phyloP scores from a whole-genome alignment of 1,284 basidiomycete species.

The Bjerkandera adusta region DNA sequence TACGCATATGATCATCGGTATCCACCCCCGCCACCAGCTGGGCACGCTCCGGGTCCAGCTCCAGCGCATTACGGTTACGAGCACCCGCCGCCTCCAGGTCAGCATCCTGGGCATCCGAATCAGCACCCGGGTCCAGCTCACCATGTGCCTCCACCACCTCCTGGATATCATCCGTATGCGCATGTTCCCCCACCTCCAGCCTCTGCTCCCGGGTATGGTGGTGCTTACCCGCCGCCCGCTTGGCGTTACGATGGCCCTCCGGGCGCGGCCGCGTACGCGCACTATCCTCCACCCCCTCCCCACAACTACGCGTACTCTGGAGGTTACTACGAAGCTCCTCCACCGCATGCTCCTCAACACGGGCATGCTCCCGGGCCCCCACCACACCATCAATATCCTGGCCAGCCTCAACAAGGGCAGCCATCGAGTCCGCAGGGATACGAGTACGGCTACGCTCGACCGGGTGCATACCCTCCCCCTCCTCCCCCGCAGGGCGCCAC shows the following conservation, averaged over 20 bases:
- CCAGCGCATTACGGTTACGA: constrained; percentile 22
- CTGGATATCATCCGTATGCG: background rate
- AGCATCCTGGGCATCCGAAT: constrained; percentile 17
- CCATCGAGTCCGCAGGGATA: constrained; percentile 3
- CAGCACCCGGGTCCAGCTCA: constrained; percentile 25
- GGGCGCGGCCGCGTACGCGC: no score
- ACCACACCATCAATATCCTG: background rate
- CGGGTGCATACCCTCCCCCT: background rate
- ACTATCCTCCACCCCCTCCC: constrained; percentile 14
- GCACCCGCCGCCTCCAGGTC: constrained; percentile 22
- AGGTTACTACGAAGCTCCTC: constrained; percentile 6
- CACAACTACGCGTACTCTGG: constrained; percentile 11
- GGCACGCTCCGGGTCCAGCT: constrained; percentile 22
- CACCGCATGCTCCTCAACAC: constrained; percentile 2
- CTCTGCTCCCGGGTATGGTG: no score
- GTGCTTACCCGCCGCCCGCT: no score
- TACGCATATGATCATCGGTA: constrained; percentile 18
- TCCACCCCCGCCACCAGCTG: constrained; percentile 19
- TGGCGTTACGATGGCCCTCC: no score
- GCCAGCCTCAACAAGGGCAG: background rate
- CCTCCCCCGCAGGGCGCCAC: constrained; percentile 17
- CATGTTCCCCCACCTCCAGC: constrained; percentile 5
- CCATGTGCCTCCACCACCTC: constrained; percentile 23
- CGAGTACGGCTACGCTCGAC: background rate
- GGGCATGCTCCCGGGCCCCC: background rate